A percentile compares a stretch with the other conserved stretches of the same genome.
phyloP scores from a whole-genome alignment of 1,284 basidiomycete genomes.

The Apiotrichum sp. region DNA sequence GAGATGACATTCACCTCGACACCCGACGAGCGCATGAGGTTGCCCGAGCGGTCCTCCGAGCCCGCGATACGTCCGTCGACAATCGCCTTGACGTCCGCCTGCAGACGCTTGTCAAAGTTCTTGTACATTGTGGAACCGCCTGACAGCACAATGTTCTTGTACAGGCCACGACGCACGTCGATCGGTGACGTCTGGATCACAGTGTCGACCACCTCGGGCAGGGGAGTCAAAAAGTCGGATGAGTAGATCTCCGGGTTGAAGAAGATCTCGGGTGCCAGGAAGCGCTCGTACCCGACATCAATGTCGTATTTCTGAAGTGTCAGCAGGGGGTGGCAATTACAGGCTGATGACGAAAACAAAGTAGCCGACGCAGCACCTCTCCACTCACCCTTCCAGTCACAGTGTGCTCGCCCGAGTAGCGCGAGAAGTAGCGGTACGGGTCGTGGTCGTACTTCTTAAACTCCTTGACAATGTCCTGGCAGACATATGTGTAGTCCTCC shows the following conservation, averaged over 20 bases:
- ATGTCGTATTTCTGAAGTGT: slow-evolving; percentile 70
- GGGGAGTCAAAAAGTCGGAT: slow-evolving; percentile 94
- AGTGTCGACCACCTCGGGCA: slow-evolving; percentile 92
- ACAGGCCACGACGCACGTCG: slow-evolving; percentile 85
- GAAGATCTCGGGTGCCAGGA: slow-evolving; percentile 98
- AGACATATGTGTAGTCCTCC: slow-evolving; percentile 97
- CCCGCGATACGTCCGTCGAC: slow-evolving; percentile 85
- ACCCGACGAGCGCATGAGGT: slow-evolving; percentile 74
- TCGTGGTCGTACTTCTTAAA: slow-evolving; percentile 97
- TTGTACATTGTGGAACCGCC: slow-evolving; percentile 98
- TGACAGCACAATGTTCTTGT: slow-evolving; percentile 94
- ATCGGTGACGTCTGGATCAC: slow-evolving; percentile 96
- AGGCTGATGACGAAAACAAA: neutral
- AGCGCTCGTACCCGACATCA: slow-evolving; percentile 97
- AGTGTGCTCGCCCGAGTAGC: slow-evolving; percentile 86
- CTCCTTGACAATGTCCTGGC: slow-evolving; percentile 98
- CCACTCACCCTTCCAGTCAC: slow-evolving; percentile 78
- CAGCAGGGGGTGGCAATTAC: neutral
- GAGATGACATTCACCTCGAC: slow-evolving; percentile 96
- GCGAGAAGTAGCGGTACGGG: slow-evolving; percentile 92
- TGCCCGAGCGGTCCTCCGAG: slow-evolving; percentile 69
- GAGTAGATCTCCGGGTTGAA: slow-evolving; percentile 99
- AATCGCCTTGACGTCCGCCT: slow-evolving; percentile 88
- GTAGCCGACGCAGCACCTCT: neutral
- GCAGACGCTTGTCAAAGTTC: slow-evolving; percentile 91